These are phyloP conservation scores for Nakaseomyces nivariensis DNA, from an alignment of 1,139 yeast genomes.

Conservation along the genomic window DNA sequence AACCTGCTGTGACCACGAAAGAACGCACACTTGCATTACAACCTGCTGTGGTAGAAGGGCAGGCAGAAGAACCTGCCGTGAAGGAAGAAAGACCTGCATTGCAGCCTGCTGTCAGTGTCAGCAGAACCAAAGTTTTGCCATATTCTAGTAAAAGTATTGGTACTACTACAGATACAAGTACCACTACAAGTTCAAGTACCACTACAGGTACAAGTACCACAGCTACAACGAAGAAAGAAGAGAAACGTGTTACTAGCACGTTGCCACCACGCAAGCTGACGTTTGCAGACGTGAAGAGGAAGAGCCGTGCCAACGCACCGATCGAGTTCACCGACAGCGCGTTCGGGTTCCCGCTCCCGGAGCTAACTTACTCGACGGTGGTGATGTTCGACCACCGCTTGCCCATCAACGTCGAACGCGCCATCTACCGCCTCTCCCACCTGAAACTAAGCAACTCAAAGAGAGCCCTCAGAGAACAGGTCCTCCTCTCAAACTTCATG, in stretches of 20 bases:
- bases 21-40: conserved; percentile 6
- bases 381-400: conserved; percentile 73
- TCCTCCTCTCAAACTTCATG: conserved; percentile 85
- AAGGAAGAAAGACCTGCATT: conserved; percentile 1
- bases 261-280: conserved; percentile 25
- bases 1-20: no score
- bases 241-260: no score
- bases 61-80: no score
- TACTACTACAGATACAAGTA: conserved; percentile 5
- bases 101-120: conserved; percentile 19
- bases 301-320: conserved; percentile 49
- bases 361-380: conserved; percentile 60
- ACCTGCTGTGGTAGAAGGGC: conserved; percentile 10
- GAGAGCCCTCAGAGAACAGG: conserved; percentile 82
- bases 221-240: conserved; percentile 5
- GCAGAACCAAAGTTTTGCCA: neutral
- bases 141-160: no score
- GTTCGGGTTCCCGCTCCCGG: conserved; percentile 74
- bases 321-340: conserved; percentile 69
- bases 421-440: conserved; percentile 82
- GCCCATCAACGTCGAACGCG: conserved; percentile 90
- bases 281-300: conserved; percentile 23
- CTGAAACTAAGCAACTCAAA: conserved; percentile 86
- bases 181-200: no score
- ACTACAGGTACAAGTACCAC: conserved; percentile 7